Evolutionary conservation across 768 basidiomycete species (phyloP), one percentile per base, ranked within the genome.

Genomic region (Pleurotus citrinopileatus): DNA sequence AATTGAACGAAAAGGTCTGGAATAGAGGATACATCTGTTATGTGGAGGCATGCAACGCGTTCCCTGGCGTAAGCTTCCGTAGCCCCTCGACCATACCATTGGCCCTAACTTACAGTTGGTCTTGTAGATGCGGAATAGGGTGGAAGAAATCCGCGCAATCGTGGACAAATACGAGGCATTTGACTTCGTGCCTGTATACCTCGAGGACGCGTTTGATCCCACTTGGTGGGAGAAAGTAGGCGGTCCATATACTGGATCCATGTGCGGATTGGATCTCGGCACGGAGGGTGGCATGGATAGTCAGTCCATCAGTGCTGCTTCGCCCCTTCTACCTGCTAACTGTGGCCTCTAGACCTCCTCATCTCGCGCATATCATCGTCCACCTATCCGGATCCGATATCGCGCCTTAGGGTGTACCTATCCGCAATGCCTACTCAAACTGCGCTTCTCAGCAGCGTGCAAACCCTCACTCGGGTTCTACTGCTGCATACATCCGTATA

Each of bases 121-220:
- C 55, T 52, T 47, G 59, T 60, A 90, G 86, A 73, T 74, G 57
- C 73, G 62, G 55, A 82, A 87, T 61, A 72, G 77, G 58, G 84
- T 77, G 0, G 72, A 81, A 20, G 81, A 82, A 27, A 71, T 86
- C 17, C 69, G 68, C 15, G 59, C 64, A 1, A 62, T 75, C n/a
- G 72, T 87, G 13, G 63, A 72, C 36, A 65, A 68, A n/a, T 82
- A 84, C 53, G 66, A 70, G 4, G 70, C 67, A 28, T 70, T 86
- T 56, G 79, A 83, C 19, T 86, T 88, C 54, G 63, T 89, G 29
- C 74, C 83, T 1, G 63, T 91, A 42, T 79, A 82, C 10, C 64
- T 93, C 43, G 88, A 92, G 66, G 78, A 89, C 65, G 88, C 87
- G 1, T 93, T 93, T 61, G 83, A 87, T 62, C 64, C 65, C 15